Base-by-base conservation (phyloP, 1,139 yeast species). In the Saccharomyces hybrid region DNA sequence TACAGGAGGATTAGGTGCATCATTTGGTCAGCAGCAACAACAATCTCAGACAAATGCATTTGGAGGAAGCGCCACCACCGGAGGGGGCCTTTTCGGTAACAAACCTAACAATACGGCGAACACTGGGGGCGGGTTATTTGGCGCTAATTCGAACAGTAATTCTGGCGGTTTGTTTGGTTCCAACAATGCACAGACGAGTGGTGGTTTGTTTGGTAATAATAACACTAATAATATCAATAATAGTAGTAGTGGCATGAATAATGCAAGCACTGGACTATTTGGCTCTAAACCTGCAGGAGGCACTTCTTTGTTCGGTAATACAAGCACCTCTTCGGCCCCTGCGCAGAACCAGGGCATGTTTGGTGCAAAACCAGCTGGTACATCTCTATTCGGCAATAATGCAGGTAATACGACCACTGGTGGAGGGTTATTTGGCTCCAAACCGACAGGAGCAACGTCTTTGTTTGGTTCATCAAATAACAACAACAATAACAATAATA, bases 321-420 rank as follows among this genome's bases (percentile, higher is more conserved):
- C 54, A 16, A 55, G 55, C 11, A 56, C 54, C 1, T 47, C 53
- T 7, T 41, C 54, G 1, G 46, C 59, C 2, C 55, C 58, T n/a
- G 32, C 56, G 26, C 57, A 61, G 20, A 14, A 49, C 20, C 14
- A 42, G 16, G 61, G 61, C 7, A 38, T 59, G 31, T 57, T 64
- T 54, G 65, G 64, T n/a, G 51, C 55, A 51, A 61, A 59, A 53
- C 57, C 62, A 27, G 49, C 59, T 26, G 58, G 47, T 44, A 46
- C 66, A 4, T 73, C 76, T 7, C 61, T 72, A 26, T 75, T 74
- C 66, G 78, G 78, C 1, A 64, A 59, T 52, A 69, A 64, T 52
- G 66, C 57, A 49, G 56, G 55, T 8, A 53, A 62, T 48, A 61
- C 58, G 48, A 56, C 64, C 26, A 34, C 59, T 26, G 51, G 57